phyloP scores from a whole-genome alignment of 768 basidiomycete species.

The Leucocoprinus birnbaumii region DNA sequence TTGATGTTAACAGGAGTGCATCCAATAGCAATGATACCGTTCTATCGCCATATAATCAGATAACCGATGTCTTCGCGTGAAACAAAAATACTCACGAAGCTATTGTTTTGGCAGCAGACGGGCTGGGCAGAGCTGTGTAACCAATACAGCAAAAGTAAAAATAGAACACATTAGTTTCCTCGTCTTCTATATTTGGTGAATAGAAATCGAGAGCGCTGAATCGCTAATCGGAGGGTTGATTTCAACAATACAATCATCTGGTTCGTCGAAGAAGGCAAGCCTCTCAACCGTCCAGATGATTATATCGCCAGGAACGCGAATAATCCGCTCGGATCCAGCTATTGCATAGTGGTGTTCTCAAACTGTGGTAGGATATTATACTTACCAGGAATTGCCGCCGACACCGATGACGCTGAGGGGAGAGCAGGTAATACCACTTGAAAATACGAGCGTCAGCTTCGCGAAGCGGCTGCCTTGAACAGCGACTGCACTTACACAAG shows the following conservation, averaged over 20 bases:
- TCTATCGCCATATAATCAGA: slow-evolving; percentile 17
- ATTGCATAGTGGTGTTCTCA: no score
- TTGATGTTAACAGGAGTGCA: slow-evolving; percentile 34
- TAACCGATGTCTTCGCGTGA: background rate
- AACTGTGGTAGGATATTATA: background rate
- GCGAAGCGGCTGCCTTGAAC: background rate
- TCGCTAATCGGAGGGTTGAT: background rate
- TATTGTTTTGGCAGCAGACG: slow-evolving; percentile 35
- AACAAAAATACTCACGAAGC: slow-evolving; percentile 26
- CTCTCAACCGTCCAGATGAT: no score
- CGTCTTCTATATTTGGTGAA: background rate
- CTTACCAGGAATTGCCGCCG: slow-evolving; percentile 24
- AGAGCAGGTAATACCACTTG: slow-evolving; percentile 29
- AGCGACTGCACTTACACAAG: slow-evolving; percentile 20
- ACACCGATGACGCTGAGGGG: slow-evolving; percentile 23
- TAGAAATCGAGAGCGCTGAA: no score
- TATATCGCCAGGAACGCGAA: no score
- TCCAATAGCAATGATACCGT: slow-evolving; percentile 32
- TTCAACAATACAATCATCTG: background rate
- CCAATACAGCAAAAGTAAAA: background rate
- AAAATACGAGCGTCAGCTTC: slow-evolving; percentile 9
- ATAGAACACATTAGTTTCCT: background rate
- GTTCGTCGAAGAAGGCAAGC: no score
- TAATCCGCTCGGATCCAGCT: background rate
- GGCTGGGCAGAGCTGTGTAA: slow-evolving; percentile 22